Evolutionary conservation across 2,329 filamentous ascomycete genomes (phyloP), one percentile per base, ranked within the genome.

Genomic region (Aschersonia sp.): DNA sequence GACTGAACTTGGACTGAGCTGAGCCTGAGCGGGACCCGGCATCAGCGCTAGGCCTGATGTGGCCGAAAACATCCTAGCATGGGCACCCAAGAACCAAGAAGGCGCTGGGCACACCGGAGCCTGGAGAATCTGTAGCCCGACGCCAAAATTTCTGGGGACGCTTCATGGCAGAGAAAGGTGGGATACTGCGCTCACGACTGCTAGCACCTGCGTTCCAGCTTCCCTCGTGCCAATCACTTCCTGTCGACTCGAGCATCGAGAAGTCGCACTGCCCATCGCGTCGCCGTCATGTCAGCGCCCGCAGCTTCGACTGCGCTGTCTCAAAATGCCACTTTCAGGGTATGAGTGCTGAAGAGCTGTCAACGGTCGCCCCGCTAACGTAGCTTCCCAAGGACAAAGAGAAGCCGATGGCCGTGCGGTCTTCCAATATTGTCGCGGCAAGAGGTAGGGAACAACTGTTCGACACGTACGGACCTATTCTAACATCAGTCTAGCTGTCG

Each of bases 371-470:
- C 59, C 59, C 61, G 59, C 59, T 64, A 68, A 56, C 68, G 55
- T 32, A 43, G 22, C 47, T 45, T 54, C 46, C 56, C 45, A 56
- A 83, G 79, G 78, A 83, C 63, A 98, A 95, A 80, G 92, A 95
- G 74, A 98, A 98, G 87, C 92, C 92, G 57, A 83, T 92, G 74
- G 92, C 92, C 55, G 92, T 98, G 55, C 84, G 92, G 58, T 89
- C 86, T 54, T 86, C 87, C 62, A 98, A 98, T 71, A 97, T 98
- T 68, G 84, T 95, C 62, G 92, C 92, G 58, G 92, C 92, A 59
- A 81, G 90, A 87, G 87, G 87, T 90, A 76, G 58, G 70, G 53
- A 41, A 47, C 12, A 22, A 37, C 35, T 12, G 12, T 8, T 9
- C 5, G 35, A 37, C 14, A 12, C n/a, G 5, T 10, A 10, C 12